These are phyloP conservation scores for Musa acuminata DNA, from an alignment of 176 grass and related monocot species.

Conservation along the genomic window DNA sequence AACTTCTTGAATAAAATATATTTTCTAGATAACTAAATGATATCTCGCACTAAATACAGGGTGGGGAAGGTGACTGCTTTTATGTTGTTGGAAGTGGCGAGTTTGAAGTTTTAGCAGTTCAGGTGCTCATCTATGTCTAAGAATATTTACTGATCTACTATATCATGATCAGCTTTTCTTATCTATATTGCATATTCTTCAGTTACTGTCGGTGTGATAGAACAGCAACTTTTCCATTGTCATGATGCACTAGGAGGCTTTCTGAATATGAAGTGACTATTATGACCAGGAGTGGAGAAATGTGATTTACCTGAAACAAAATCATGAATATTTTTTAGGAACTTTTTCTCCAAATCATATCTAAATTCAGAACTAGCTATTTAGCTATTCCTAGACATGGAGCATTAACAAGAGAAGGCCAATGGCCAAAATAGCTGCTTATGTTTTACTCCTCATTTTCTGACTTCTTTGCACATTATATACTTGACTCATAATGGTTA, in stretches of 20 bases:
- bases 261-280: background rate
- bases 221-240: background rate
- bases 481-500: too few species aligned
- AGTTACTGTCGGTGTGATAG: background rate
- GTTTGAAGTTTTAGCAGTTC: slow-evolving; percentile 91
- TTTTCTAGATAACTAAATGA: slow-evolving; percentile 3
- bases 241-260: background rate
- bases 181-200: background rate
- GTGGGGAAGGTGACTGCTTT: slow-evolving; percentile 87
- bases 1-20: background rate
- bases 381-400: too few species aligned
- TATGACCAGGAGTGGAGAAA: background rate
- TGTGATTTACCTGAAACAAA: too few species aligned
- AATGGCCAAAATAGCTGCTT: too few species aligned
- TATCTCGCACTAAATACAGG: slow-evolving; percentile 33
- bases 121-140: slow-evolving; percentile 34
- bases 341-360: too few species aligned
- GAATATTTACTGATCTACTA: background rate
- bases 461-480: too few species aligned
- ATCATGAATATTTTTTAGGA: too few species aligned
- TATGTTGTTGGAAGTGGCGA: slow-evolving; percentile 96
- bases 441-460: too few species aligned
- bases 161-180: background rate
- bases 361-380: too few species aligned
- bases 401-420: too few species aligned